Evolutionary conservation across 805 yeast species (phyloP), one percentile per base, ranked within the genome.

Genomic region (Zygoascus biomembranicola): DNA sequence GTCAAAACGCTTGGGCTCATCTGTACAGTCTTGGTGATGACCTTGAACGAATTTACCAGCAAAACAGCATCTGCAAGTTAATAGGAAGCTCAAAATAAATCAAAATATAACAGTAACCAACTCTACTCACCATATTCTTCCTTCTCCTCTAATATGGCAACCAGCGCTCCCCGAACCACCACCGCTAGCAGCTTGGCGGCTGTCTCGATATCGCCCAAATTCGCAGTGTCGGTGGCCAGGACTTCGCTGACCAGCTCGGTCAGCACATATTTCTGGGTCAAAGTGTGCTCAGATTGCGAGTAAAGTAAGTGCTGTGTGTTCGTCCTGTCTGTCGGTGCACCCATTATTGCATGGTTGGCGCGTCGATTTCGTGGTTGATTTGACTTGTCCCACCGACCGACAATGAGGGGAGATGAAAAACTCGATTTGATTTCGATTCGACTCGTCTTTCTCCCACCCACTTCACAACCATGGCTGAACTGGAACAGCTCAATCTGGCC

Each of bases 401-500:
- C n/a, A 11, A 46, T 28, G 13, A 5, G 39, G 19, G 31, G 19
- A 13, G 39, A 9, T 32, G 39, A 35, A 42, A 42, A 42, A 42
- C 20, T 23, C 28, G 28, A 23, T 23, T 23, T 23, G n/a, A n/a
- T n/a, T n/a, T n/a, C n/a, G n/a, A n/a, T n/a, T 6, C 28, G 6
- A 3, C 28, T 23, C 28, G 28, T 4, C 28, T 23, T 23, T 23
- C 28, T 23, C 28, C 28, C 28, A 23, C 28, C 28, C 39, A 35
- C 39, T 35, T 4, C 10, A 35, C 39, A 35, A 13, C 16, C 41
- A 16, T 32, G 41, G 37, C 32, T 13, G 49, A 46, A 32, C 52
- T 71, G 19, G 64, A 61, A 42, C 70, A 69, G 59, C 63, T 71
- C 43, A 64, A 69, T 46, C 64, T 66, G 28, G 75, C 73, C n/a